Evolutionary conservation across 805 yeast species (phyloP).

Genomic region (Schwanniomyces occidentalis): DNA sequence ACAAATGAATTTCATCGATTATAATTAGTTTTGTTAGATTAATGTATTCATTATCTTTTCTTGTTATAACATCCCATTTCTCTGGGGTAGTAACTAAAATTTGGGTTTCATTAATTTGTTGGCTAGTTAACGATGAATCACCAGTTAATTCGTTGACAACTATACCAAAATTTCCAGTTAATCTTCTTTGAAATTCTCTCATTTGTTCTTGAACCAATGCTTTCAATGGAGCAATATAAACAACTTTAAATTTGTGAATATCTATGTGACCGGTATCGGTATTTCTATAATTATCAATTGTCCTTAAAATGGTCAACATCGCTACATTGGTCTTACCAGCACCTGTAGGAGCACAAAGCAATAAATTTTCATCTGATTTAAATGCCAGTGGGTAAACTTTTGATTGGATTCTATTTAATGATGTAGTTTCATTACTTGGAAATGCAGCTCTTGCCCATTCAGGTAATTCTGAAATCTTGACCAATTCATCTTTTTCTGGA

Average conservation of each 20-base stretch:
- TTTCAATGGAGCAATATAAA: slow-evolving; percentile 89
- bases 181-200: slow-evolving; percentile 74
- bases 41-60: slow-evolving; percentile 73
- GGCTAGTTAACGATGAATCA: slow-evolving; percentile 74
- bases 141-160: slow-evolving; percentile 88
- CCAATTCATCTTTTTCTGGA: slow-evolving; percentile 45
- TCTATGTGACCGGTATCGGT: slow-evolving; percentile 49
- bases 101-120: slow-evolving; percentile 77
- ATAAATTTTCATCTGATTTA: slow-evolving; percentile 62
- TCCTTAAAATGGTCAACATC: slow-evolving; percentile 70
- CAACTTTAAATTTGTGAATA: slow-evolving; percentile 65
- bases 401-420: slow-evolving; percentile 82
- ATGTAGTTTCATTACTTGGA: slow-evolving; percentile 60
- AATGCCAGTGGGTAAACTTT: slow-evolving; percentile 81
- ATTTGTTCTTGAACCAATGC: slow-evolving; percentile 96
- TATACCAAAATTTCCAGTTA: slow-evolving; percentile 59
- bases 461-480: slow-evolving; percentile 66
- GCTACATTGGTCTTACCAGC: slow-evolving; percentile 99
- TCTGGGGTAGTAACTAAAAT: slow-evolving; percentile 92
- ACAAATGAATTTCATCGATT: slow-evolving; percentile 88
- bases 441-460: slow-evolving; percentile 81
- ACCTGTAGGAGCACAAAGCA: slow-evolving; percentile 97
- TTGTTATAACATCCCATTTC: slow-evolving; percentile 94
- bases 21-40: slow-evolving; percentile 68
- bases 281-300: slow-evolving; percentile 54